Evolutionary conservation across 352 stramenopile genomes (phyloP), one percentile per base, ranked within the genome.

Genomic region (Phytophthora hybrid): DNA sequence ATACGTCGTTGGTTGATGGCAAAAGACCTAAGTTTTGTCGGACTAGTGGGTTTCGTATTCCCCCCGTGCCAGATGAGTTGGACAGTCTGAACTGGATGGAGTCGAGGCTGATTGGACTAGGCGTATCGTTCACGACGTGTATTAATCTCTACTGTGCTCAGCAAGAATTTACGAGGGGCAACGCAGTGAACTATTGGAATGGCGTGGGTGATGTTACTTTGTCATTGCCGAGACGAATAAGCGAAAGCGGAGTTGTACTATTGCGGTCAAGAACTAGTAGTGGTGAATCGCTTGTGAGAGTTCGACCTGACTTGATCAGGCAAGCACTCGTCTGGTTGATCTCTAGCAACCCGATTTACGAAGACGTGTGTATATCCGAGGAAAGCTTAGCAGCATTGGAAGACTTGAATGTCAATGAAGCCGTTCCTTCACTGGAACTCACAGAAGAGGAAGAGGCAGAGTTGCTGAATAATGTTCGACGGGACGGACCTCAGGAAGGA

Each of bases 161-260:
- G 1, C 65, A 72, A 52, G 65, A 73, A 10, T 73, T 73, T 58
- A 62, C 66, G 4, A 47, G 51, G 5, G 51, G 66, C 2, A 66
- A 73, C 16, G 18, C 66, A 9, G 49, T 73, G 3, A 63, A 67
- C 18, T 63, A 73, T 29, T 73, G 57, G 57, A 73, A 73, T 53
- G 13, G 49, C 31, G 37, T 54, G 9, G 5, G 14, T 19, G 7
- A 63, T 6, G 44, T 55, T 18, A 55, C 57, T 10, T 51, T 21
- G 32, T 51, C 1, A 29, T 29, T 29, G 23, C 23, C 23, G 23
- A 29, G 23, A 29, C 23, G 1, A 29, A 29, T 29, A 29, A 29
- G 23, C n/a, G 23, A 3, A 29, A 29, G 23, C 23, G 23, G 57
- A n/a, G 23, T 67, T 6, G 11, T 67, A 6, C 23, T 59, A 29